Percentiles rank a stretch among this genome's conserved stretches.
phyloP scores from a whole-genome alignment of 2,329 filamentous ascomycete species.

The Botrytis fabae region DNA sequence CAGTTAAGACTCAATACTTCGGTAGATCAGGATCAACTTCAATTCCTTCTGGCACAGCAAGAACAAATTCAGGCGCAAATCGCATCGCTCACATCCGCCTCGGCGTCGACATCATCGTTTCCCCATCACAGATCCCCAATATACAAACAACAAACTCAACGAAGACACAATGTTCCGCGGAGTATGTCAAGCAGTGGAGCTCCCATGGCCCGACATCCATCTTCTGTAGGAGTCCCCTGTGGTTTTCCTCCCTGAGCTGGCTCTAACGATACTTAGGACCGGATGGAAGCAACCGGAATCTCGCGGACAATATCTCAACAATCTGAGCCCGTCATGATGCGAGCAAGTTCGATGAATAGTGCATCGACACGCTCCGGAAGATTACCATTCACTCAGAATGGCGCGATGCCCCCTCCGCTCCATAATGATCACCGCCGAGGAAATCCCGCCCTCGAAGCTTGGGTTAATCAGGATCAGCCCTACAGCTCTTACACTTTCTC shows the following conservation, averaged over 20 bases:
- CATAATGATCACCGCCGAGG: conserved; percentile 32
- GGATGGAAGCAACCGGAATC: conserved; percentile 30
- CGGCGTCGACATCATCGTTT: conserved; percentile 26
- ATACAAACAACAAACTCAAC: conserved; percentile 35
- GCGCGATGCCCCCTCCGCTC: conserved; percentile 33
- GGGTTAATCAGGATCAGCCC: conserved; percentile 36
- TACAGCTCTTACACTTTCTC: conserved; percentile 34
- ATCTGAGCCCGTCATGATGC: conserved; percentile 37
- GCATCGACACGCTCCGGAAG: conserved; percentile 34
- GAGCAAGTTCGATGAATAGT: conserved; percentile 35
- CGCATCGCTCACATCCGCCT: conserved; percentile 26
- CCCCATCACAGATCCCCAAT: conserved; percentile 35
- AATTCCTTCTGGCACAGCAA: conserved; percentile 34
- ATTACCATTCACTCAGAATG: conserved; percentile 35
- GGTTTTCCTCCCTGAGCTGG: conserved; percentile 25
- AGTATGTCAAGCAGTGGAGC: conserved; percentile 38
- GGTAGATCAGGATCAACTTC: conserved; percentile 29
- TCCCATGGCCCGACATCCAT: conserved; percentile 35
- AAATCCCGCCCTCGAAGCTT: conserved; percentile 33
- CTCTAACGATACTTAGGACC: conserved; percentile 38
- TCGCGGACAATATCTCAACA: conserved; percentile 37
- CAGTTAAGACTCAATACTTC: conserved; percentile 31
- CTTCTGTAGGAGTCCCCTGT: conserved; percentile 34
- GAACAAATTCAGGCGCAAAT: conserved; percentile 37
- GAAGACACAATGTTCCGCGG: conserved; percentile 36